phyloP scores from a whole-genome alignment of 2,329 filamentous ascomycete genomes.

The Stagonosporopsis chrysanthemi region DNA sequence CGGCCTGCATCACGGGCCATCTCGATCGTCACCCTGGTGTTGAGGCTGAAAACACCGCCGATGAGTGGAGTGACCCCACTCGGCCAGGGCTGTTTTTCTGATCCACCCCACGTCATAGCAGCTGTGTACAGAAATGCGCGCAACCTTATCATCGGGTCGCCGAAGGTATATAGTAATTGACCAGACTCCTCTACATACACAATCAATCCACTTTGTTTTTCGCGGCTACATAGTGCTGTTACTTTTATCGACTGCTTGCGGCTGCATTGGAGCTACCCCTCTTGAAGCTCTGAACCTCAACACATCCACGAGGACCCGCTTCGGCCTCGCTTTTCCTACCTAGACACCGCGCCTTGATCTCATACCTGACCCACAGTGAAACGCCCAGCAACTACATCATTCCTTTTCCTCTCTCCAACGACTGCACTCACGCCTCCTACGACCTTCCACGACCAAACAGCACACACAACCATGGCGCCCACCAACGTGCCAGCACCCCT shows the following conservation, averaged over 20 bases:
- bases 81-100: constrained; percentile 9
- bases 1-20: not conserved
- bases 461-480: constrained; percentile 37
- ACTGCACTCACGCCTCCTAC: constrained; percentile 9
- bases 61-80: constrained; percentile 18
- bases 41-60: constrained; percentile 17
- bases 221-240: not conserved
- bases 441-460: constrained; percentile 7
- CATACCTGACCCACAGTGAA: constrained; percentile 33
- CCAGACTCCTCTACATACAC: constrained; percentile 1
- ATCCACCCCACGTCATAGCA: constrained; percentile 21
- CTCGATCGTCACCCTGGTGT: constrained; percentile 15
- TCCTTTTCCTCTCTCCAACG: constrained; percentile 11
- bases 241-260: constrained; percentile 3
- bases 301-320: constrained; percentile 31
- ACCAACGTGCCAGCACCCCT: constrained; percentile 45
- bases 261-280: constrained; percentile 18
- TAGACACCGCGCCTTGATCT: constrained; percentile 33
- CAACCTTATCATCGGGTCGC: constrained; percentile 19
- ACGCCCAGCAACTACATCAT: constrained; percentile 16
- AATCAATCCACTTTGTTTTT: constrained; percentile 2
- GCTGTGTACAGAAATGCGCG: constrained; percentile 3
- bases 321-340: constrained; percentile 27
- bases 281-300: constrained; percentile 31
- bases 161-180: constrained; percentile 18